Base-by-base conservation (phyloP, 371 early-diverging fungal species). In the Sporodiniella umbellata region DNA sequence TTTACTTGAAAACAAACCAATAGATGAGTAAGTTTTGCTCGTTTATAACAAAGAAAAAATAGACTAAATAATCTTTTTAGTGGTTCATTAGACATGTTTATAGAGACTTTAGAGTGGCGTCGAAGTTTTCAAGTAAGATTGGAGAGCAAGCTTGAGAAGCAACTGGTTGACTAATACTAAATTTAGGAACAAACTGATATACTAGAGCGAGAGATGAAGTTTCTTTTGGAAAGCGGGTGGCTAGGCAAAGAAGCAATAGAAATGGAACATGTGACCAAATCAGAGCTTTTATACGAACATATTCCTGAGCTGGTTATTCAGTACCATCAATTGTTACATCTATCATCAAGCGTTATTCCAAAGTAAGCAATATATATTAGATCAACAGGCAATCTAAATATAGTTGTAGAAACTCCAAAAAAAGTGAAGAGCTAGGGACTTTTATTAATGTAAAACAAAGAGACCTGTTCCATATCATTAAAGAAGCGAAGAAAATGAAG, bases 271-370 rank as follows among this genome's bases (percentile, higher is more conserved):
- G 30, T 42, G 17, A 30, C 48, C n/a, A 54, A 54, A 42, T 30
- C 35, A 25, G 18, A 40, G 12, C 30, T 54, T 8, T 17, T 44
- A 40, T 18, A 51, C 10, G 21, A 39, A 1, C 51, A 57, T 14
- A 47, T 57, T 26, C 52, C 58, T 21, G 58, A 57, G 8, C 19
- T 58, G 1, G 23, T 58, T n/a, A 51, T 58, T 37, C 52, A 48
- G 22, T 52, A 52, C 14, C 58, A 52, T 19, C 24, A 52, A 15
- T 10, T 58, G 3, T 37, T 56, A 4, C 25, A 38, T 4, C 31
- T 38, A 12, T 30, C 56, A 8, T 24, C 28, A 17, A 25, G 8
- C 8, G 18, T 51, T 18, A 46, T 51, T 10, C 42, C 51, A 31
- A 38, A 37, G 56, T 56, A 49, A 38, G 8, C 33, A 18, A 7